Evolutionary conservation across 345 rosid genomes (phyloP), one percentile per base, ranked within the genome.

Genomic region (Camelina laxa): DNA sequence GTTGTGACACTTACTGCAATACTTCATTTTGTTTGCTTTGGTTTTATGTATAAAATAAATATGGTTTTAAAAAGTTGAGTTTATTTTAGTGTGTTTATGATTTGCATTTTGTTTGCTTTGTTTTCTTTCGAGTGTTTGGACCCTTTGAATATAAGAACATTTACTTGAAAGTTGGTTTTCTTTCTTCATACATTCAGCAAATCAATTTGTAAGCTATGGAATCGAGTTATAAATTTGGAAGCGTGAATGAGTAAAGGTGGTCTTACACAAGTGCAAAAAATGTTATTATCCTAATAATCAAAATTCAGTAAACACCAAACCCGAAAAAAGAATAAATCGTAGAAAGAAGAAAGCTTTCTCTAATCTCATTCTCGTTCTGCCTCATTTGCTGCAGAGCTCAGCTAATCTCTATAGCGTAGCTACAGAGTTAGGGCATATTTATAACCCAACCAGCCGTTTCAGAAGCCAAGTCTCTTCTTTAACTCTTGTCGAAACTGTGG

Each of bases 61-160:
- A 41, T n/a, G 45, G 54, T 53, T 0, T 50, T 11, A 7, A 10
- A 10, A 71, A 61, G 62, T 41, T 57, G 39, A 30, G 62, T 27
- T 49, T n/a, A n/a, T 60, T 50, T 49, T 31, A 51, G 79, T 75
- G 74, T 72, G 69, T 9, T 38, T 48, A 15, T 67, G 45, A 56
- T 53, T 54, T 58, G 22, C 31, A 22, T 10, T 10, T 44, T 9
- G n/a, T 7, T 74, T 59, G 16, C 42, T 33, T 22, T 16, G 20
- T 61, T 48, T 72, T 44, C 20, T 58, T 54, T 41, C 5, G 35
- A 24, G 39, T 19, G 35, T n/a, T 21, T 45, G 38, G 65, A 73
- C 67, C 16, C 20, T 24, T 56, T 10, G 48, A 14, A 58, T 15
- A 69, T 21, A 48, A 21, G 4, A 36, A 27, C 30, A 27, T 27